Conservation (phyloP, 306 rosid species). For the Dalbergia oliveri region DNA sequence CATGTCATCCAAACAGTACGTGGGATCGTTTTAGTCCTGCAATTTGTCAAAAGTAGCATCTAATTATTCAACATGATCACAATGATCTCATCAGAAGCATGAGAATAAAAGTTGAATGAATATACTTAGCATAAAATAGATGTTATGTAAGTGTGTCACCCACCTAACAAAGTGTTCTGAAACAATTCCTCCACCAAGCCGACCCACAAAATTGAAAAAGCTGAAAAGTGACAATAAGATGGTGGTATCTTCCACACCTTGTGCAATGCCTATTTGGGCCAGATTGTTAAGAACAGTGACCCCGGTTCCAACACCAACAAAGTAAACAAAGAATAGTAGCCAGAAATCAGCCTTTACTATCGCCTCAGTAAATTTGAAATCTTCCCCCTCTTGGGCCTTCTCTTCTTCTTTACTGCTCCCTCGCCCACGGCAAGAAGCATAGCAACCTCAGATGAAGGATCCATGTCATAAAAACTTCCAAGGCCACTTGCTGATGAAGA, state of each 20-base stretch:
- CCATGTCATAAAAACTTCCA: constrained; percentile 60
- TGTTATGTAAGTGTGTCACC: constrained; percentile 35
- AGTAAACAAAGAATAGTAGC: constrained; percentile 76
- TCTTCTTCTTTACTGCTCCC: constrained; percentile 82
- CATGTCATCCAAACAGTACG: constrained; percentile 84
- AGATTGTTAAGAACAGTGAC: constrained; percentile 81
- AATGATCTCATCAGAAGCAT: not conserved
- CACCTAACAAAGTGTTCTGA: constrained; percentile 85
- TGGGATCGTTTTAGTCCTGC: constrained; percentile 74
- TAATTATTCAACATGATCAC: not conserved
- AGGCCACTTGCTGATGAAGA: constrained; percentile 54
- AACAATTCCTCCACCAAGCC: constrained; percentile 89
- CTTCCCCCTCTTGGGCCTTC: constrained; percentile 90
- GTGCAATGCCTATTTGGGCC: constrained; percentile 84
- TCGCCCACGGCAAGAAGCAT: constrained; percentile 92
- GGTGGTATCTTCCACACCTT: constrained; percentile 75
- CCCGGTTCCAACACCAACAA: constrained; percentile 90
- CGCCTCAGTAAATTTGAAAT: constrained; percentile 74
- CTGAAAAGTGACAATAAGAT: constrained; percentile 75
- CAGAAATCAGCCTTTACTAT: constrained; percentile 86
- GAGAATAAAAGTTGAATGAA: not conserved
- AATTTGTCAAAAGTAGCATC: constrained; percentile 28
- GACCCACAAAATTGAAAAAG: constrained; percentile 81
- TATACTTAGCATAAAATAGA: not conserved
- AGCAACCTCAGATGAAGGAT: constrained; percentile 67